Conservation (phyloP, 2,329 filamentous ascomycete genomes). For the Elsinoe fawcettii region DNA sequence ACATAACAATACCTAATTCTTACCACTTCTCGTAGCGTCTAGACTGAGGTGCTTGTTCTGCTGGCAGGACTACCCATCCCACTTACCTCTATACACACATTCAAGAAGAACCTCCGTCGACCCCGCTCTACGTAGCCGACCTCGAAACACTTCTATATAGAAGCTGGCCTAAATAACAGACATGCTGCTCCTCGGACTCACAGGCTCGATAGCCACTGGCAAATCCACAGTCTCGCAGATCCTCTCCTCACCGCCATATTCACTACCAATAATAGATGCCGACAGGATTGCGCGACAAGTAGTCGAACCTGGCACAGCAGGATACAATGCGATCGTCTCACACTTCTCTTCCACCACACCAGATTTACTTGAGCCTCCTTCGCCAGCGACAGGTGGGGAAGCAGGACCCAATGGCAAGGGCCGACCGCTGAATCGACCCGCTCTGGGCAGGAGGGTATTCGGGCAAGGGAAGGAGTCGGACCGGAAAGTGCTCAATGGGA, state of each 20-base stretch:
- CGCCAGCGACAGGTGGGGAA: constrained; percentile 36
- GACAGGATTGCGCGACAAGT: constrained; percentile 88
- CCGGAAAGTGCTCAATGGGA: constrained; percentile 70
- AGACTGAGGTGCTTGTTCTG: too few relatives aligned
- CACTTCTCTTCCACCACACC: constrained; percentile 79
- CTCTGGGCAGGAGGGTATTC: constrained; percentile 78
- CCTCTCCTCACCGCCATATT: constrained; percentile 72
- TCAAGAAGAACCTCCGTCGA: neutral
- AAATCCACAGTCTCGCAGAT: constrained; percentile 91
- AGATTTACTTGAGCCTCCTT: constrained; percentile 65
- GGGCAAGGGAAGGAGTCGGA: constrained; percentile 68
- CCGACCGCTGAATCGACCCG: constrained; percentile 73
- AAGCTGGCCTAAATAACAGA: neutral
- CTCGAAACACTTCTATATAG: neutral
- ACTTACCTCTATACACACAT: too few relatives aligned
- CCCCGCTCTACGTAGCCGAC: neutral
- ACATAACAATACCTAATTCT: neutral
- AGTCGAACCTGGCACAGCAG: constrained; percentile 81
- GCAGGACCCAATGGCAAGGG: constrained; percentile 54
- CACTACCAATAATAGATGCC: constrained; percentile 85
- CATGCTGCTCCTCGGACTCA: constrained; percentile 96
- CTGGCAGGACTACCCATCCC: too few relatives aligned
- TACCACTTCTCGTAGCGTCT: too few relatives aligned
- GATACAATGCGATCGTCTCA: constrained; percentile 72
- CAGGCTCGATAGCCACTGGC: constrained; percentile 93